Base-by-base conservation (phyloP, 2,329 filamentous ascomycete species). In the Stagonosporopsis rhizophila region DNA sequence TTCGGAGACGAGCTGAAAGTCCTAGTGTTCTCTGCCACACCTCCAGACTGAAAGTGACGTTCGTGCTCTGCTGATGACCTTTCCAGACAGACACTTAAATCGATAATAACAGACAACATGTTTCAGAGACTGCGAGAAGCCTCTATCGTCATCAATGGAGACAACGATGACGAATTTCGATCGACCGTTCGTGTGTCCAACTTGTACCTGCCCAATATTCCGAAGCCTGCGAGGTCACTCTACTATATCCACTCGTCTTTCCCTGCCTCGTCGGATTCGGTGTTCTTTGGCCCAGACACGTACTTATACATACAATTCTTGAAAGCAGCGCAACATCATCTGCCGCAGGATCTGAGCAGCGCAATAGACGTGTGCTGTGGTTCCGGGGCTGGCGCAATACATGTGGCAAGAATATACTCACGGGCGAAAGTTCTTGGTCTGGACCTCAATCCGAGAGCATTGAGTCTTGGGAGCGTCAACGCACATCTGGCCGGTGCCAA, bases 191-290 rank as follows among this genome's bases (percentile, higher is more conserved):
- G 65, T 42, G 59, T 68, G 4, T 68, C 65, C 20, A 60, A 67
- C 55, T 59, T 68, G 23, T 68, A 68, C 37, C 60, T 67, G 4
- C 59, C 60, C 15, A 45, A 47, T 9, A 12, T 51, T 14, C 30
- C 52, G 12, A 32, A 32, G 7, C 45, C 22, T 15, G 32, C 45
- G 11, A 6, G 52, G 2, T 53, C 60, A 11, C 56, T 62, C 0
- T 67, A 66, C 55, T 68, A 68, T 34, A 58, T 68, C 32, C 65
- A 68, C 37, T 68, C 64, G 1, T 61, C 65, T 5, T 68, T 64
- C 30, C 65, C 65, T 4, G 60, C 62, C 4, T 52, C 64, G 1
- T 56, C 65, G 20, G 62, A 67, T 37, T 57, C 65, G 4, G 64
- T 68, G 2, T 67, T 68, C 56, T 68, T 65, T 27, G 65, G 65